Evolutionary conservation across 78 protist genomes (phyloP).

Genomic region (Polysphondylium violaceum): DNA sequence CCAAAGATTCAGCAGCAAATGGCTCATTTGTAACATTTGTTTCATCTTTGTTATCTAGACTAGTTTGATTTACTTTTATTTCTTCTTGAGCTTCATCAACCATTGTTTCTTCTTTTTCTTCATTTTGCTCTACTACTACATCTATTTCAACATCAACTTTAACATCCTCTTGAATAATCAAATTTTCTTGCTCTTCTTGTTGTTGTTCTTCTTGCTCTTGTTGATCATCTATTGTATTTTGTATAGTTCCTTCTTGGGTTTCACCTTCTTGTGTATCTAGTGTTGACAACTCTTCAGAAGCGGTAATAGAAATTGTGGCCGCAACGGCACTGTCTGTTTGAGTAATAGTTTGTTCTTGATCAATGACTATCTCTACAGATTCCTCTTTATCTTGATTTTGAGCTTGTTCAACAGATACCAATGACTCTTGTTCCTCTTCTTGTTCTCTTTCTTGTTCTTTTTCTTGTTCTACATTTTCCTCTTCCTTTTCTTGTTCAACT

Average conservation of each 20-base stretch:
- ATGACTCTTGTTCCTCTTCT: too few species aligned
- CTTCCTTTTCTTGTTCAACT: not conserved
- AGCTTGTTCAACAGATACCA: too few species aligned
- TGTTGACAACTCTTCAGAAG: too few species aligned
- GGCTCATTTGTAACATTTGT: too few species aligned
- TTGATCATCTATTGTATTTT: not conserved
- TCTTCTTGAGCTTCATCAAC: not conserved
- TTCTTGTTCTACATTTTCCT: not conserved
- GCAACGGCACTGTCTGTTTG: too few species aligned
- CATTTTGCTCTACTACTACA: not conserved
- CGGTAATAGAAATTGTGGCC: too few species aligned
- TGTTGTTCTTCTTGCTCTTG: not conserved
- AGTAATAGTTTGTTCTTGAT: too few species aligned
- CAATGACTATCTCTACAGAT: too few species aligned
- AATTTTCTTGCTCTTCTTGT: not conserved
- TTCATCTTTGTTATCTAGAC: not conserved
- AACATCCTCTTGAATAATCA: not conserved
- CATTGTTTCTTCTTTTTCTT: not conserved
- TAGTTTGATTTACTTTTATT: not conserved
- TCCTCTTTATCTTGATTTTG: too few species aligned
- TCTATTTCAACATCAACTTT: not conserved
- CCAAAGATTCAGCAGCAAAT: too few species aligned
- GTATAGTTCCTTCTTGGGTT: not conserved
- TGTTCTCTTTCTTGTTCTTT: not conserved
- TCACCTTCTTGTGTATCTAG: not conserved